Evolutionary conservation across 805 yeast genomes (phyloP).

Genomic region (Vanderwaltozyma tropicalis): DNA sequence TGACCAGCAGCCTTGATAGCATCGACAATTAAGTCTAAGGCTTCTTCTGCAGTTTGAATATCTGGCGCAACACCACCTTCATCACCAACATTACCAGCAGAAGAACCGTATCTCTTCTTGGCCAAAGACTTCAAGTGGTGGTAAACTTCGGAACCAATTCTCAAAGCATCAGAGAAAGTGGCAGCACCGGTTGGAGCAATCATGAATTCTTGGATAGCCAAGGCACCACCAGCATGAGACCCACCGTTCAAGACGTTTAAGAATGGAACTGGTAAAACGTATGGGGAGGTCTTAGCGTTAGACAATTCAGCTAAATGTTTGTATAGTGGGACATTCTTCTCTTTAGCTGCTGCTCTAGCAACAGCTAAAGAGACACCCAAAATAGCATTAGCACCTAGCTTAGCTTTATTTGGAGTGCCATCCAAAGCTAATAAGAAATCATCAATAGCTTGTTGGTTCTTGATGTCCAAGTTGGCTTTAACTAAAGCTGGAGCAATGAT

Average conservation of each 20-base stretch:
- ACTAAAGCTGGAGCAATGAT: conserved; percentile 90
- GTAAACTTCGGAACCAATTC: conserved; percentile 97
- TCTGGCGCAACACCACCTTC: conserved; percentile 99
- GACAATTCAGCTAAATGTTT: conserved; percentile 77
- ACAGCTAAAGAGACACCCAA: conserved; percentile 96
- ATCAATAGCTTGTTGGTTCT: conserved; percentile 79
- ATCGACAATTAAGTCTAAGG: conserved; percentile 81
- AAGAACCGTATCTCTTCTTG: conserved; percentile 91
- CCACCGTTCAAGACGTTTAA: conserved; percentile 99
- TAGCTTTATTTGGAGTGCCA: conserved; percentile 95
- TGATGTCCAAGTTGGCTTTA: conserved; percentile 71
- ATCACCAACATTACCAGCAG: conserved; percentile 99
- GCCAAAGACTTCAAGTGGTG: conserved; percentile 89
- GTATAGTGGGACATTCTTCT: conserved; percentile 87
- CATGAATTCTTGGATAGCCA: conserved; percentile 99
- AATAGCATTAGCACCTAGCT: conserved; percentile 97
- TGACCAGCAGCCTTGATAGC: conserved; percentile 94
- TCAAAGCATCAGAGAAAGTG: conserved; percentile 87
- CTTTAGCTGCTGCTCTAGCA: conserved; percentile 98
- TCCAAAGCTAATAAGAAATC: conserved; percentile 77
- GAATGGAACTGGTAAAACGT: conserved; percentile 97
- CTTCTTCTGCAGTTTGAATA: conserved; percentile 91
- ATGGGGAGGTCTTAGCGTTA: conserved; percentile 62
- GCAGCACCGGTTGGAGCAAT: conserved; percentile 91
- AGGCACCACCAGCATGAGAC: conserved; percentile 98